phyloP scores from a whole-genome alignment of 805 yeast genomes.

The Saccharomycopsis fibuligera region DNA sequence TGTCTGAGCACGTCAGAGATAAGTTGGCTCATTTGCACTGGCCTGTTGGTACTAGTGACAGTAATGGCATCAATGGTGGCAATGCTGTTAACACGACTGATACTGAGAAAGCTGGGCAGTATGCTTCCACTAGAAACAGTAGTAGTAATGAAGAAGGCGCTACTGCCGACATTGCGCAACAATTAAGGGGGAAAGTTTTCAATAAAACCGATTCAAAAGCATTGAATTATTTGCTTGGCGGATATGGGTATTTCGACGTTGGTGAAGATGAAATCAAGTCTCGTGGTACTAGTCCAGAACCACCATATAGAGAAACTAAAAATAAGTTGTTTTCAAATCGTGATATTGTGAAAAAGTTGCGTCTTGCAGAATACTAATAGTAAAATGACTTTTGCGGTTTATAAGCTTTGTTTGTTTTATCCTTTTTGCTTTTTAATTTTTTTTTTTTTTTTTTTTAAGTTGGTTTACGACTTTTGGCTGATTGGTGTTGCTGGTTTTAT shows the following conservation, averaged over 20 bases:
- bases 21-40: not conserved
- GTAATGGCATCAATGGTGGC: not conserved
- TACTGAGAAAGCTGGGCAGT: not conserved
- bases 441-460: no score
- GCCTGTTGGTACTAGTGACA: not conserved
- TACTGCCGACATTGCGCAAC: not conserved
- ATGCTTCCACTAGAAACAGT: no score
- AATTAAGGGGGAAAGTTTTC: not conserved
- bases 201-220: constrained; percentile 22
- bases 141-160: not conserved
- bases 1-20: not conserved
- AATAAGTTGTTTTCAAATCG: not conserved
- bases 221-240: constrained; percentile 52
- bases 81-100: not conserved
- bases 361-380: constrained; percentile 13
- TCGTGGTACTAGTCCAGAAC: constrained; percentile 20
- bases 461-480: no score
- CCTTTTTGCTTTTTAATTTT: not conserved
- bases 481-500: no score
- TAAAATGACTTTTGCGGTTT: not conserved
- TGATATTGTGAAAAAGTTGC: constrained; percentile 11
- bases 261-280: constrained; percentile 62
- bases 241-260: constrained; percentile 80
- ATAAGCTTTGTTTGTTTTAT: not conserved
- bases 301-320: constrained; percentile 1